Evolutionary conservation across 768 basidiomycete species (phyloP).

Genomic region (Mrakia hoshinonis): DNA sequence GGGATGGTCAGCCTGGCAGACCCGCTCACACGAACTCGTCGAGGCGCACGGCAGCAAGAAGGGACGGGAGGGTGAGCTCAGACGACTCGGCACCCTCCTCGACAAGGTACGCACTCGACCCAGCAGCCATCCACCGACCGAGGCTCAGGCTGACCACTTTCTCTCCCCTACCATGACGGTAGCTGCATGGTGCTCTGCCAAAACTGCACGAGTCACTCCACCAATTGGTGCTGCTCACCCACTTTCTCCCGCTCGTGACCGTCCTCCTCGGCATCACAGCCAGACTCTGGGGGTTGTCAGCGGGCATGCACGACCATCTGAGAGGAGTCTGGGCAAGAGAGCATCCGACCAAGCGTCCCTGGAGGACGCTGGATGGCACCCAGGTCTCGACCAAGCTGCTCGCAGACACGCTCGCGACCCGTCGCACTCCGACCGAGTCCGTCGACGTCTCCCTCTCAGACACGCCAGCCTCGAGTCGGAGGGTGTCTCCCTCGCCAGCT

Average conservation of each 20-base stretch:
- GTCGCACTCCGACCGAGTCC: not conserved
- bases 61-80: not conserved
- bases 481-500: too few species aligned
- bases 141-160: not conserved
- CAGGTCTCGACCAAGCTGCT: not conserved
- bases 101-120: conserved; percentile 2
- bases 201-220: conserved; percentile 12
- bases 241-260: conserved; percentile 24
- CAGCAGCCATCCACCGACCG: too few species aligned
- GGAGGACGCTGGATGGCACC: not conserved
- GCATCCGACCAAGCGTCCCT: conserved; percentile 1
- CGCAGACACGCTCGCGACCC: not conserved
- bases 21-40: not conserved
- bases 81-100: conserved; percentile 4
- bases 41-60: not conserved
- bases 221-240: conserved; percentile 24
- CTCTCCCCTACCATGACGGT: not conserved
- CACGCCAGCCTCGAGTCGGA: not conserved
- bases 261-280: conserved; percentile 22
- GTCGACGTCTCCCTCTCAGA: not conserved
- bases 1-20: not conserved
- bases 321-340: conserved; percentile 3
- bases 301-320: conserved; percentile 16
- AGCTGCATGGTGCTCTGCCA: conserved; percentile 10
- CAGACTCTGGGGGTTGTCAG: conserved; percentile 13